phyloP scores from a whole-genome alignment of 129 eudicot species.

The Saposhnikovia divaricata region DNA sequence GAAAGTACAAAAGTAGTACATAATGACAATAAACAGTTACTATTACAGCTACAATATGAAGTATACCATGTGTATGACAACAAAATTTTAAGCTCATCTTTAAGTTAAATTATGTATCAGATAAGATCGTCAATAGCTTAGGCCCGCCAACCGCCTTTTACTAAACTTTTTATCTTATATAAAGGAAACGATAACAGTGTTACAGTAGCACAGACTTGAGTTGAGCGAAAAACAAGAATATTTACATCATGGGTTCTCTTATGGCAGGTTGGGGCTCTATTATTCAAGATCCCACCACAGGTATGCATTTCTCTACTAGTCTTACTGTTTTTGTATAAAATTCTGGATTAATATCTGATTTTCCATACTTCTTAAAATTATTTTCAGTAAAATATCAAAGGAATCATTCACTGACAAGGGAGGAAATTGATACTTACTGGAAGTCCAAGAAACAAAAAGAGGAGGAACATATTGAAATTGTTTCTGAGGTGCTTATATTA shows the following conservation, averaged over 20 bases:
- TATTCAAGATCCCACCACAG: slow-evolving; percentile 36
- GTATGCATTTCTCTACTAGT: slow-evolving; percentile 16
- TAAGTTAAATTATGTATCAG: background rate
- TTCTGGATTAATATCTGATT: background rate
- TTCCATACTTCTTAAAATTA: background rate
- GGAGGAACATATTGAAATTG: slow-evolving; percentile 26
- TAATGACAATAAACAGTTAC: background rate
- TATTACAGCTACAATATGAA: background rate
- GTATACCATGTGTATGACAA: background rate
- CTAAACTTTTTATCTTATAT: background rate
- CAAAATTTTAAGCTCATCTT: background rate
- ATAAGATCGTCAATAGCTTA: background rate
- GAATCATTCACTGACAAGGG: slow-evolving; percentile 54
- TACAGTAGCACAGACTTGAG: background rate
- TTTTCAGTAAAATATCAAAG: slow-evolving; percentile 37
- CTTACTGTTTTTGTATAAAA: background rate
- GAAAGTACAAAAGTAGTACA: background rate
- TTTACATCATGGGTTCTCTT: slow-evolving; percentile 56
- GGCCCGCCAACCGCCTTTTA: background rate
- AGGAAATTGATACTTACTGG: slow-evolving; percentile 61
- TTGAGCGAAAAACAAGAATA: background rate
- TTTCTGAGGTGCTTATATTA: slow-evolving; percentile 29
- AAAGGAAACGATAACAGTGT: background rate
- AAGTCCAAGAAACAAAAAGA: slow-evolving; percentile 40
- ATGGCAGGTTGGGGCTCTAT: slow-evolving; percentile 80